A percentile compares a stretch with the other conserved stretches of the same genome.
These are phyloP conservation scores for Eremothecium gossypii DNA, from an alignment of 1,139 yeast species.

Conservation along the genomic window DNA sequence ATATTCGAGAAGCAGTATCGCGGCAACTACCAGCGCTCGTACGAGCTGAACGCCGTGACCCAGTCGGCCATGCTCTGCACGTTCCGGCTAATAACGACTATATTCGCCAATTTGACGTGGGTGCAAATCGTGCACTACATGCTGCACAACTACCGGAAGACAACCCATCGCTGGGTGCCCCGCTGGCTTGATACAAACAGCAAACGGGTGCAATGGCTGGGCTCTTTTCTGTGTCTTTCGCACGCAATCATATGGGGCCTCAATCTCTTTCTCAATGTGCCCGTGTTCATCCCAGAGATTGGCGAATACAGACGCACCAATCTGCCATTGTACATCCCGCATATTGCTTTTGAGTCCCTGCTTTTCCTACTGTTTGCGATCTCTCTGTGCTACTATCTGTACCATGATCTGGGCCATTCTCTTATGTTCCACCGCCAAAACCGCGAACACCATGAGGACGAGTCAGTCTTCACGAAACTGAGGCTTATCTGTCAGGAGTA, in stretches of 20 bases:
- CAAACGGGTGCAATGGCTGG: slow-evolving; percentile 11
- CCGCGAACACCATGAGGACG: background rate
- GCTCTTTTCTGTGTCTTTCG: slow-evolving; percentile 8
- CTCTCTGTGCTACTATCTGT: slow-evolving; percentile 14
- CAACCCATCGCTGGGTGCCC: slow-evolving; percentile 15
- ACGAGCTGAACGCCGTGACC: slow-evolving; percentile 11
- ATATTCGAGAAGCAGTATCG: slow-evolving; percentile 19
- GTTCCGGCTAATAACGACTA: slow-evolving; percentile 11
- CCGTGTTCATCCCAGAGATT: background rate
- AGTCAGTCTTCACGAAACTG: background rate
- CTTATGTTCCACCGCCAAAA: background rate
- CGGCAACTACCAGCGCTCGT: slow-evolving; percentile 17
- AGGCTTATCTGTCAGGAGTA: slow-evolving; percentile 20
- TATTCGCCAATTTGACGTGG: slow-evolving; percentile 20
- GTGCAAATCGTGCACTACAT: slow-evolving; percentile 21
- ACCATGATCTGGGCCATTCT: slow-evolving; percentile 18
- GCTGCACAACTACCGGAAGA: slow-evolving; percentile 14
- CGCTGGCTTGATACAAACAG: slow-evolving; percentile 13
- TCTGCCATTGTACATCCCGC: background rate
- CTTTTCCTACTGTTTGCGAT: slow-evolving; percentile 15
- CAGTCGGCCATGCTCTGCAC: slow-evolving; percentile 8
- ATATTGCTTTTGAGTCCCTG: slow-evolving; percentile 10
- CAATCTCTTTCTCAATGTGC: slow-evolving; percentile 10
- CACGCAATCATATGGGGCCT: slow-evolving; percentile 12
- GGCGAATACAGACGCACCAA: background rate